A percentile compares a stretch with the other conserved stretches of the same genome.
Conservation (phyloP, 2,329 filamentous ascomycete species). For the Fusarium robinianum region DNA sequence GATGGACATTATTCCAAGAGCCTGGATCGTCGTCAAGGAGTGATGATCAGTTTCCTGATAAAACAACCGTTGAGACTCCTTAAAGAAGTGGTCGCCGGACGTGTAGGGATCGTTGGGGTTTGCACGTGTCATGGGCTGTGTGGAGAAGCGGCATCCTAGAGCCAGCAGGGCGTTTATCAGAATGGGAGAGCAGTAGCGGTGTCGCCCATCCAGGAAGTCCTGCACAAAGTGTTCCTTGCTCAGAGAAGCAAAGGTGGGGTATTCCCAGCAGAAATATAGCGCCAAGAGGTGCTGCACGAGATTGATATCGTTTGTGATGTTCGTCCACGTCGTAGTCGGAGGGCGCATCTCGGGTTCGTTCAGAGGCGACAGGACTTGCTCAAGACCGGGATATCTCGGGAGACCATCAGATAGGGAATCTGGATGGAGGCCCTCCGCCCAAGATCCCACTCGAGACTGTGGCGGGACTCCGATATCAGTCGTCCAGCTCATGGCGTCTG, state of each 20-base stretch:
- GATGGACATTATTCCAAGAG: constrained; percentile 75
- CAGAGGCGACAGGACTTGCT: constrained; percentile 54
- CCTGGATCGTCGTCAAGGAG: constrained; percentile 72
- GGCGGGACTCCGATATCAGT: constrained; percentile 46
- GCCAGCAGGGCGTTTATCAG: constrained; percentile 69
- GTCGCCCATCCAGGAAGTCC: constrained; percentile 64
- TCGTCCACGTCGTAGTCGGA: constrained; percentile 60
- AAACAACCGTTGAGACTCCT: constrained; percentile 66
- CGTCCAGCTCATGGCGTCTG: constrained; percentile 53
- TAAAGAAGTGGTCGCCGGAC: constrained; percentile 75
- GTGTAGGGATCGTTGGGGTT: constrained; percentile 65
- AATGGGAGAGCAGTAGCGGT: constrained; percentile 69
- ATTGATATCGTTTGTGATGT: constrained; percentile 58
- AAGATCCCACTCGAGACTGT: constrained; percentile 54
- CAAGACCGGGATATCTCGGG: constrained; percentile 47
- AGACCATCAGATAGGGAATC: constrained; percentile 40
- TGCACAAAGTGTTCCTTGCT: constrained; percentile 72
- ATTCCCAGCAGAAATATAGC: constrained; percentile 76
- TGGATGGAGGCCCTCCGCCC: constrained; percentile 52
- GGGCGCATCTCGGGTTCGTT: constrained; percentile 50
- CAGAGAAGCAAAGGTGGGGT: constrained; percentile 74
- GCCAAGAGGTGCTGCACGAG: constrained; percentile 67
- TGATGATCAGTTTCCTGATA: constrained; percentile 62
- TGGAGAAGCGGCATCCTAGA: constrained; percentile 70
- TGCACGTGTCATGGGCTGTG: constrained; percentile 65